phyloP scores from a whole-genome alignment of 805 yeast genomes.

The Komagataella ulmi region DNA sequence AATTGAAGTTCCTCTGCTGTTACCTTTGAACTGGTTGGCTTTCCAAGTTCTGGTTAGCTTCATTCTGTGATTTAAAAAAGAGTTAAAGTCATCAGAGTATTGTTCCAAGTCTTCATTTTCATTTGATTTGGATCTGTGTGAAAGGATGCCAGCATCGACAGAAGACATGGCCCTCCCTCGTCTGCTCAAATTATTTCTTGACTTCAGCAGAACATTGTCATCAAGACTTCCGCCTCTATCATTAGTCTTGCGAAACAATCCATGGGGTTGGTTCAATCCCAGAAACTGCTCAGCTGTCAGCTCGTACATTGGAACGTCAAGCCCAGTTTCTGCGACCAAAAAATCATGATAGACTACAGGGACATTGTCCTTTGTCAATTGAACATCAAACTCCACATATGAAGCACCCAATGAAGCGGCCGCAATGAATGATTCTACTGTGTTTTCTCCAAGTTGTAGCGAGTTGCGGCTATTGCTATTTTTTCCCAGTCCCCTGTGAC shows the following conservation, averaged over 20 bases:
- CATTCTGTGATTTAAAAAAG: slow-evolving; percentile 48
- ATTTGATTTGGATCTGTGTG: slow-evolving; percentile 25
- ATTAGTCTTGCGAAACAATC: slow-evolving; percentile 4
- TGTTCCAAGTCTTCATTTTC: slow-evolving; percentile 13
- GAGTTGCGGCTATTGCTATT: slow-evolving; percentile 61
- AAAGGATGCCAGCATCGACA: slow-evolving; percentile 5
- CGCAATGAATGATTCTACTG: slow-evolving; percentile 88
- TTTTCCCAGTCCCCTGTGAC: slow-evolving; percentile 92
- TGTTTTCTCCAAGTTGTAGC: slow-evolving; percentile 88
- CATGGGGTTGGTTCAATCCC: slow-evolving; percentile 27
- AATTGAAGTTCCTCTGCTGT: slow-evolving; percentile 75
- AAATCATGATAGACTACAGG: slow-evolving; percentile 96
- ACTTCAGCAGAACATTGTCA: slow-evolving; percentile 15
- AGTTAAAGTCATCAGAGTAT: slow-evolving; percentile 20
- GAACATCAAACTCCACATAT: slow-evolving; percentile 94
- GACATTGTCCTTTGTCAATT: slow-evolving; percentile 76
- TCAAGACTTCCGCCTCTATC: slow-evolving; percentile 12
- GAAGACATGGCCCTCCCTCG: background rate
- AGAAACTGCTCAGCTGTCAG: slow-evolving; percentile 82
- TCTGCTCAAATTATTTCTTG: background rate
- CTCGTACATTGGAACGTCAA: slow-evolving; percentile 92
- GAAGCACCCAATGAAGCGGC: slow-evolving; percentile 96
- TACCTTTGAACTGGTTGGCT: slow-evolving; percentile 81
- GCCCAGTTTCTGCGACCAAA: slow-evolving; percentile 88
- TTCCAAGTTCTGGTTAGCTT: slow-evolving; percentile 82